Percentiles rank a stretch among this genome's conserved stretches.
Evolutionary conservation across 108 stramenopile species (phyloP).

Genomic region (Epipyxis sp.): DNA sequence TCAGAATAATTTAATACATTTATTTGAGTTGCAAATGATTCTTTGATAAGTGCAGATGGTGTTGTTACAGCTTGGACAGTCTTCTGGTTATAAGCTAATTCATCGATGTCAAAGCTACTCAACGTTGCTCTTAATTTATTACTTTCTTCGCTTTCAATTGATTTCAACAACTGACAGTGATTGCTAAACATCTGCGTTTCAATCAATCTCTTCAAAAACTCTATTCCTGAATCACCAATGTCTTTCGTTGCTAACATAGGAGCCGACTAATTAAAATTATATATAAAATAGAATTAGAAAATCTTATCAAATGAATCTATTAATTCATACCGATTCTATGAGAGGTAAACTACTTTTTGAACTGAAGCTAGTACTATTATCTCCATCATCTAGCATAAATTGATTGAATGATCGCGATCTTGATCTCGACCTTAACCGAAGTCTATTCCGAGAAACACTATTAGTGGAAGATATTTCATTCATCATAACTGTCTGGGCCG

Average conservation of each 20-base stretch:
- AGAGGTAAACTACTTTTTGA: conserved; percentile 21
- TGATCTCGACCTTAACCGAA: too few species aligned
- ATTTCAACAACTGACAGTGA: conserved; percentile 3
- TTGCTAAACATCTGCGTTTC: conserved; percentile 23
- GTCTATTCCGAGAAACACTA: too few species aligned
- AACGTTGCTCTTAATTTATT: not conserved
- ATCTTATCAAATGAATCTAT: not conserved
- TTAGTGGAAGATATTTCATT: too few species aligned
- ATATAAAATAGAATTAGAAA: not conserved
- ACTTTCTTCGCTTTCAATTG: not conserved
- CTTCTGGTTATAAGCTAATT: too few species aligned
- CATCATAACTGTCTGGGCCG: too few species aligned
- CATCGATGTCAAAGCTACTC: too few species aligned
- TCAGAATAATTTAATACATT: not conserved
- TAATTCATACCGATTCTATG: not conserved
- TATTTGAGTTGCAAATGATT: not conserved
- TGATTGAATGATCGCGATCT: too few species aligned
- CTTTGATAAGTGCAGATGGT: not conserved
- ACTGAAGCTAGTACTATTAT: not conserved
- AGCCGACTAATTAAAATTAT: not conserved
- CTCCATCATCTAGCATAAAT: too few species aligned
- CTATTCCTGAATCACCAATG: not conserved
- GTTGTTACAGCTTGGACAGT: too few species aligned
- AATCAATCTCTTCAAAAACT: not conserved
- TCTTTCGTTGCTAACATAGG: conserved; percentile 16